Conservation (phyloP, 1,139 yeast species). For the Oligophagozyma castellii region DNA sequence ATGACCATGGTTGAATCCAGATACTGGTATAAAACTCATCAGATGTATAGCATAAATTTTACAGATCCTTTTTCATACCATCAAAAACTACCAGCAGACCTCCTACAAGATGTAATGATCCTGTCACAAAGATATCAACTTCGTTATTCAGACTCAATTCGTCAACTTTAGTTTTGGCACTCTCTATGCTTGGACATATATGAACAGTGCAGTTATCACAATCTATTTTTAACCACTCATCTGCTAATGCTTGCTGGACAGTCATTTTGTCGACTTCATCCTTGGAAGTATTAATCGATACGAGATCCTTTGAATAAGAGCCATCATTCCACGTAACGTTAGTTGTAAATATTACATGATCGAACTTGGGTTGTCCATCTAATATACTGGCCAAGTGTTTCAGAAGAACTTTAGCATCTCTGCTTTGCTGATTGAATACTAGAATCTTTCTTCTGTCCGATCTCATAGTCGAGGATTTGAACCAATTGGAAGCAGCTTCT, state of each 20-base stretch:
- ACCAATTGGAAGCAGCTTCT: constrained; percentile 72
- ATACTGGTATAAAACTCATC: too few relatives aligned
- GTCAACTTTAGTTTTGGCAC: constrained; percentile 44
- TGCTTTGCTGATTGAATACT: constrained; percentile 84
- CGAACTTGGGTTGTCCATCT: constrained; percentile 33
- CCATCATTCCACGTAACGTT: constrained; percentile 88
- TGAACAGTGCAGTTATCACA: constrained; percentile 30
- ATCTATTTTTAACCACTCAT: constrained; percentile 52
- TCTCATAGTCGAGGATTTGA: constrained; percentile 28
- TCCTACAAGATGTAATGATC: constrained; percentile 88
- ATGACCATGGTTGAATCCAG: too few relatives aligned
- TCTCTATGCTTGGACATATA: constrained; percentile 64
- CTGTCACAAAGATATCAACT: constrained; percentile 79
- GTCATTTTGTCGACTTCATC: constrained; percentile 62
- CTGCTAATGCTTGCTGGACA: constrained; percentile 68
- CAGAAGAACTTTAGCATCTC: constrained; percentile 65
- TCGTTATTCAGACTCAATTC: constrained; percentile 20
- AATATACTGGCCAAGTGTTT: constrained; percentile 36
- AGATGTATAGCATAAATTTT: too few relatives aligned
- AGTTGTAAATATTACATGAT: constrained; percentile 74
- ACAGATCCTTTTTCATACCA: too few relatives aligned
- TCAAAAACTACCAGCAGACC: constrained; percentile 82
- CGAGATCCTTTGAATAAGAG: constrained; percentile 63
- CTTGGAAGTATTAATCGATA: constrained; percentile 70
- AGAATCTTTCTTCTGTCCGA: constrained; percentile 30